Evolutionary conservation across 2,329 filamentous ascomycete species (phyloP), one percentile per base, ranked within the genome.

Genomic region (Xylariales sp.): DNA sequence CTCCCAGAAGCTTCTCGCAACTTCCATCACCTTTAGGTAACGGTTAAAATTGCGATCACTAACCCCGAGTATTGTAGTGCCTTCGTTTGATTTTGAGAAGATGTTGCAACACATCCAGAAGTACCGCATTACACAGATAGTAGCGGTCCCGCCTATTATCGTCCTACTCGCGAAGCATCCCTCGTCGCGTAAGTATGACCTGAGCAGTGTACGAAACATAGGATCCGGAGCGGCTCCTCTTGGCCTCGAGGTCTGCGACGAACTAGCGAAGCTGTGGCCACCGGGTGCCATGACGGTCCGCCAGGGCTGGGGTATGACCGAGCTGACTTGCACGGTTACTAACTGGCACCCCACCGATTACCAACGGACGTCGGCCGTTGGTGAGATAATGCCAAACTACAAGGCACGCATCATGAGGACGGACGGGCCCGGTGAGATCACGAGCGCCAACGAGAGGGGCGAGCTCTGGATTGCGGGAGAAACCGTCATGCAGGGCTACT

Each of bases 271-370:
- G 65, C 75, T 89, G 64, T 89, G 89, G 83, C 78, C 78, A 1
- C 62, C 70, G 32, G 74, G 75, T 3, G 73, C 76, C 1, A 63
- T 85, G 7, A 61, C 71, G 2, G 70, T 85, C 12, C 81, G 82
- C 75, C 93, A 95, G 78, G 93, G 92, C 3, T 97, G 92, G 91
- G 93, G 93, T 5, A 95, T 97, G 93, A 96, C 93, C 0, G 93
- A 96, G 77, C 81, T 86, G 2, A 96, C 93, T 0, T 95, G 93
- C 78, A 89, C 90, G 0, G 83, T 87, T 18, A 84, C 92, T 12
- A 84, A 84, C 6, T 94, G 89, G 85, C 84, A 91, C 69, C 86
- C 89, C 0, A 81, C 75, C 0, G 78, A 75, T 5, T 70, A 76
- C 2, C 36, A 79, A 78, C 73, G 83, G 73, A 66, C 75, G 1